These are phyloP conservation scores for Choiromyces venosus DNA, from an alignment of 495 filamentous ascomycete genomes.

Conservation along the genomic window DNA sequence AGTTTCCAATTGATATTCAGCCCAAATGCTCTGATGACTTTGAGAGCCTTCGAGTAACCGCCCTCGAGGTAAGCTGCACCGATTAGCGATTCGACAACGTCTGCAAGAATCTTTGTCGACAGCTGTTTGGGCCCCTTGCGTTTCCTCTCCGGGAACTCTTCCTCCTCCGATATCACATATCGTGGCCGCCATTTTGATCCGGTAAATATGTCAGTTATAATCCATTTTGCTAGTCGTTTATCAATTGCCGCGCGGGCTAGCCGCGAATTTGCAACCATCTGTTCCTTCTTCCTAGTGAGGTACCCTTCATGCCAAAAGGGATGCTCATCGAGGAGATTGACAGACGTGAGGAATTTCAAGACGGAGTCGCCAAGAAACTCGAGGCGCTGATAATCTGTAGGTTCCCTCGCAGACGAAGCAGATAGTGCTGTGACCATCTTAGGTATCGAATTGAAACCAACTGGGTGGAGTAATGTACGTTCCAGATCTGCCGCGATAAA, in stretches of 20 bases:
- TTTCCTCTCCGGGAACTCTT: constrained; percentile 12
- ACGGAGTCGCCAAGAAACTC: constrained; percentile 87
- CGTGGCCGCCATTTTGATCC: constrained; percentile 65
- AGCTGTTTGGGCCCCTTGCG: constrained; percentile 42
- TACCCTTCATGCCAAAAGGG: constrained; percentile 72
- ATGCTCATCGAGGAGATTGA: constrained; percentile 62
- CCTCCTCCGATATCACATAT: constrained; percentile 53
- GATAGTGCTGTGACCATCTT: constrained; percentile 70
- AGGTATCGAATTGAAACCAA: constrained; percentile 52
- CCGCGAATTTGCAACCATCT: constrained; percentile 64
- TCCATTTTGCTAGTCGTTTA: constrained; percentile 64
- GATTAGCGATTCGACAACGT: constrained; percentile 82
- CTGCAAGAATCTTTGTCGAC: constrained; percentile 77
- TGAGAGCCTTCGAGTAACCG: constrained; percentile 59
- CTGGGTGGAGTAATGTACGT: constrained; percentile 53
- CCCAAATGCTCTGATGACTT: constrained; percentile 64
- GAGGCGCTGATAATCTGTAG: constrained; percentile 71
- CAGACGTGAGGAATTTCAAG: constrained; percentile 69
- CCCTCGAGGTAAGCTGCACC: constrained; percentile 72
- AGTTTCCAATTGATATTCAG: constrained; percentile 57
- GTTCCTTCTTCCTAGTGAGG: constrained; percentile 63
- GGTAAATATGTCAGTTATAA: constrained; percentile 63
- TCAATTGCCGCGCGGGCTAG: constrained; percentile 60
- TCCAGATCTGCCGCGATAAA: constrained; percentile 61
- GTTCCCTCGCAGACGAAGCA: constrained; percentile 56